A percentile compares a stretch with the other conserved stretches of the same genome.
These are phyloP conservation scores for Zalerion maritima DNA, from an alignment of 495 filamentous ascomycete species.

Conservation along the genomic window DNA sequence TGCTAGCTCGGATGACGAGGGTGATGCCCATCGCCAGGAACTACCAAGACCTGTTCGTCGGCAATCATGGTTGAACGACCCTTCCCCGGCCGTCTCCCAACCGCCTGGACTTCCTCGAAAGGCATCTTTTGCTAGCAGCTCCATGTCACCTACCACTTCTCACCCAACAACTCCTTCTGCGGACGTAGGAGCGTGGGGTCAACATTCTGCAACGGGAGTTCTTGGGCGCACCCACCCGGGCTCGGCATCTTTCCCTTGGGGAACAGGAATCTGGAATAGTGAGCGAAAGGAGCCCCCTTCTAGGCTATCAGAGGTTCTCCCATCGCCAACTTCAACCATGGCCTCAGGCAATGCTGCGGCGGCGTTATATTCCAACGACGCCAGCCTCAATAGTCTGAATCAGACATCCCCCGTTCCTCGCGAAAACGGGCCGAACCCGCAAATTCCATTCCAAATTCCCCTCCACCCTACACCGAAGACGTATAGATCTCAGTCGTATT, in stretches of 20 bases:
- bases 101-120: conserved; percentile 31
- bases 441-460: conserved; percentile 82
- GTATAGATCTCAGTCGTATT: conserved; percentile 92
- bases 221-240: conserved; percentile 45
- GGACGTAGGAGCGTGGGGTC: conserved; percentile 57
- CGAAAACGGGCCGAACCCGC: conserved; percentile 34
- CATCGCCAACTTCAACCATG: conserved; percentile 57
- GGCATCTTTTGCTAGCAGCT: conserved; percentile 46
- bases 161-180: conserved; percentile 59
- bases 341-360: conserved; percentile 31
- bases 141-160: conserved; percentile 61
- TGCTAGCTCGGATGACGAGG: conserved; percentile 85
- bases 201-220: conserved; percentile 30
- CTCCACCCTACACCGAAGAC: conserved; percentile 83
- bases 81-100: conserved; percentile 22
- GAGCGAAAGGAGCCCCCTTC: conserved; percentile 66
- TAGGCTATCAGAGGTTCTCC: conserved; percentile 58
- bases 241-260: conserved; percentile 52
- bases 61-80: conserved; percentile 48
- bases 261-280: conserved; percentile 60
- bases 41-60: conserved; percentile 35
- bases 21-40: conserved; percentile 40
- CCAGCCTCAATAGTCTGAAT: conserved; percentile 16
- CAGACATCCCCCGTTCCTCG: conserved; percentile 28
- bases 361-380: conserved; percentile 31